phyloP scores from a whole-genome alignment of 1,284 basidiomycete species.

The Tranzscheliella williamsii region DNA sequence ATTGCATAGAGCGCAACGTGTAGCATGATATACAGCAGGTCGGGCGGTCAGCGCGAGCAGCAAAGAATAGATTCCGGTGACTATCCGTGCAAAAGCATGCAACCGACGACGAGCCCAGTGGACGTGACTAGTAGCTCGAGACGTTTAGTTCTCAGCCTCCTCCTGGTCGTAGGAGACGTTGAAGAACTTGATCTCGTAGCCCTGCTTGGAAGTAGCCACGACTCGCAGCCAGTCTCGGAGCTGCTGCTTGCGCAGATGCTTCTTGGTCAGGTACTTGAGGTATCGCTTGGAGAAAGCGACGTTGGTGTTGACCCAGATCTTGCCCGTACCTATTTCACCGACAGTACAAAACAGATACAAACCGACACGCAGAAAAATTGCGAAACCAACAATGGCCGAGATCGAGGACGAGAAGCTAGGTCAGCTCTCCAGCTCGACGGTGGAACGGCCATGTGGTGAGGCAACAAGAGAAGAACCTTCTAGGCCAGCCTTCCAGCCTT shows the following conservation, averaged over 20 bases:
- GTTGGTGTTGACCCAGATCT: conserved; percentile 62
- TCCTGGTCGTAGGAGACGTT: conserved; percentile 61
- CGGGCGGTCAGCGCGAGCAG: too few species aligned
- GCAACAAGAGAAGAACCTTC: too few species aligned
- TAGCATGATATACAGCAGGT: too few species aligned
- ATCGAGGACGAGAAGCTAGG: conserved; percentile 37
- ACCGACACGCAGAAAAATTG: conserved; percentile 3
- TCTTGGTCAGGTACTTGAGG: conserved; percentile 64
- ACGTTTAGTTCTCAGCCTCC: conserved; percentile 43
- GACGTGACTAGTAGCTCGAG: too few species aligned
- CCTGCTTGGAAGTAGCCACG: conserved; percentile 62
- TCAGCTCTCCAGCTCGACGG: conserved; percentile 46
- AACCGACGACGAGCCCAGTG: too few species aligned
- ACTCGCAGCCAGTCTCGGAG: conserved; percentile 62
- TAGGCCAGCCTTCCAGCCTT: too few species aligned
- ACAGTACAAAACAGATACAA: conserved; percentile 3
- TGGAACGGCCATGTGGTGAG: too few species aligned
- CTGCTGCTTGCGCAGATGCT: conserved; percentile 60
- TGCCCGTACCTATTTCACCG: conserved; percentile 57
- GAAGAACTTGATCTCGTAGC: conserved; percentile 63
- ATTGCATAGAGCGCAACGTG: too few species aligned
- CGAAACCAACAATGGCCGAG: conserved; percentile 3
- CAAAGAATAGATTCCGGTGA: too few species aligned
- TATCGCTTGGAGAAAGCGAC: conserved; percentile 63
- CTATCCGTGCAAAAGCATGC: too few species aligned